Evolutionary conservation across 2,329 filamentous ascomycete species (phyloP), one percentile per base, ranked within the genome.

Genomic region (Trichoderma breve): DNA sequence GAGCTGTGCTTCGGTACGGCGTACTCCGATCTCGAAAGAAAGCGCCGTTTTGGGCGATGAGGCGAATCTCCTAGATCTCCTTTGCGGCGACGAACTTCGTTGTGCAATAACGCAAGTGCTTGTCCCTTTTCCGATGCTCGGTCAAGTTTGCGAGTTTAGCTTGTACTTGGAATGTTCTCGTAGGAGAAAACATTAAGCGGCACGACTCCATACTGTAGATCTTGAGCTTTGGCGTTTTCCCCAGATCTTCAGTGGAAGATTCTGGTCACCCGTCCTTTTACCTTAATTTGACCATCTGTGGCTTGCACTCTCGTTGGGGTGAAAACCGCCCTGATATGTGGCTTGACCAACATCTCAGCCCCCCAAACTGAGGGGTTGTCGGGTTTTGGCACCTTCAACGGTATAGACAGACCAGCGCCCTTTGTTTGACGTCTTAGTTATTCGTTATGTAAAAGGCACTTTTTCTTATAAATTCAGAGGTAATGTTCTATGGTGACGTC

Each of bases 11-110:
- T 8, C 34, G 21, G 43, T 53, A 60, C 55, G 66, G 66, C 58
- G 66, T 69, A 61, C 30, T 24, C 39, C 66, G 66, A 34, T 53
- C 55, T 61, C 55, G 66, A 69, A 69, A 69, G 34, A 61, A 61
- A 7, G 21, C 36, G n/a, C 66, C 66, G 24, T 58, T 61, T 51
- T 55, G 15, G 58, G 67, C 58, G 36, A 30, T 24, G 36, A 62
- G 39, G 67, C 58, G 58, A 43, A 51, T 26, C 34, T 63, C 34
- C 21, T 9, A 15, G 60, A 36, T 57, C 32, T 66, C 18, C 53
- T 39, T 67, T 24, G 24, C 53, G 3, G 21, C 30, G 15, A 24
- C 30, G 6, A n/a, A 55, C 39, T 53, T 51, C 18, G 24, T 21
- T 26, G 24, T 32, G 15, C 8, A 15, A 15, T 2, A 21, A 47